These are phyloP conservation scores for Malassezia sympodialis DNA, from an alignment of 1,284 basidiomycete genomes.

Conservation along the genomic window DNA sequence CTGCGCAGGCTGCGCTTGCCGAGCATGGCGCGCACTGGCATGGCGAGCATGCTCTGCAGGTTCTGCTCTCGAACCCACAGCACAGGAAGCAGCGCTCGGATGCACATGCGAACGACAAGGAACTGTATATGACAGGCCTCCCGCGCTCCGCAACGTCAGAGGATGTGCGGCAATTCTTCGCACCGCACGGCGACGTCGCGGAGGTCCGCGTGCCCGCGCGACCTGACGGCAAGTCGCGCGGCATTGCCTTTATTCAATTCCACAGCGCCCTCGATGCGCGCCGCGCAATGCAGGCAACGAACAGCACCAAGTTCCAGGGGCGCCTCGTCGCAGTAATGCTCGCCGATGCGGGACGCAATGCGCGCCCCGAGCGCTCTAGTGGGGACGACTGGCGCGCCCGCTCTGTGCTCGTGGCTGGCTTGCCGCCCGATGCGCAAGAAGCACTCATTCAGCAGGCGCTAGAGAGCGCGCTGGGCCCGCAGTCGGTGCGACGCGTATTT, in stretches of 20 bases:
- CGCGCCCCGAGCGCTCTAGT: not conserved
- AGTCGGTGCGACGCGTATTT: slow-evolving; percentile 27
- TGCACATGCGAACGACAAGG: slow-evolving; percentile 64
- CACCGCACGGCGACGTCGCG: slow-evolving; percentile 62
- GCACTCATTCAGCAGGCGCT: slow-evolving; percentile 43
- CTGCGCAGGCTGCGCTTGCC: slow-evolving; percentile 66
- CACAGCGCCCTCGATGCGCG: slow-evolving; percentile 49
- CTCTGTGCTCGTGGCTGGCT: slow-evolving; percentile 23
- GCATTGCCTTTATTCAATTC: slow-evolving; percentile 89
- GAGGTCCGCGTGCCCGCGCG: slow-evolving; percentile 69
- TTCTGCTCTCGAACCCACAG: slow-evolving; percentile 80
- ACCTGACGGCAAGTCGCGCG: slow-evolving; percentile 62
- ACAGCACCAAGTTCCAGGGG: slow-evolving; percentile 30
- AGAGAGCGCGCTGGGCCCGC: slow-evolving; percentile 25
- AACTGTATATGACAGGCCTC: slow-evolving; percentile 74
- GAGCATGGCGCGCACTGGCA: slow-evolving; percentile 65
- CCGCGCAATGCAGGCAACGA: slow-evolving; percentile 34
- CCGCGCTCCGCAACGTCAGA: slow-evolving; percentile 63
- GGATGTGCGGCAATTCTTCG: slow-evolving; percentile 68
- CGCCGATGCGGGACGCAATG: slow-evolving; percentile 16
- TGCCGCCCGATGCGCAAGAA: slow-evolving; percentile 43
- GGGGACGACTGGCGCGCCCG: slow-evolving; percentile 14
- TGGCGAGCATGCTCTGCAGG: slow-evolving; percentile 58
- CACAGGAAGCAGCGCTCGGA: slow-evolving; percentile 78
- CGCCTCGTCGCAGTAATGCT: slow-evolving; percentile 32